These are phyloP conservation scores for Neurospora sp. DNA, from an alignment of 495 filamentous ascomycete genomes.

Conservation along the genomic window DNA sequence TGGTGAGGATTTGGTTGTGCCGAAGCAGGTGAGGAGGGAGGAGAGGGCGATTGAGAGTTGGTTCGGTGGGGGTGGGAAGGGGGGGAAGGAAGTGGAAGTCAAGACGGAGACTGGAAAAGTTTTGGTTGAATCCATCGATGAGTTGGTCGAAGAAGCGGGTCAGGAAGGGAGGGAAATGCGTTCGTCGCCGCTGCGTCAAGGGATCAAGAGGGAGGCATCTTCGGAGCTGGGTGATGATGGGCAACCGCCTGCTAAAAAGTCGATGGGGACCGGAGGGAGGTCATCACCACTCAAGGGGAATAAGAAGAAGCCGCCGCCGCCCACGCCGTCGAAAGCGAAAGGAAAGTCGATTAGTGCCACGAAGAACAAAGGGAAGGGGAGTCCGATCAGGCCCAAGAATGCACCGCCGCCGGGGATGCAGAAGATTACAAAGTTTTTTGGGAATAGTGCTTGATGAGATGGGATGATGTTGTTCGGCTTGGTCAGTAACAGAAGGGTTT, in stretches of 20 bases:
- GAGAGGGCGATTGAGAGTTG: conserved; percentile 91
- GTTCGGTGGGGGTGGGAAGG: conserved; percentile 48
- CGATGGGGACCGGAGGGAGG: conserved; percentile 15
- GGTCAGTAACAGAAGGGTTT: neutral
- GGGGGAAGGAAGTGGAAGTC: conserved; percentile 10
- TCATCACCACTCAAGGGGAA: conserved; percentile 9
- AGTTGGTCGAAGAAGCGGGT: conserved; percentile 9
- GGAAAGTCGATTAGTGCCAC: conserved; percentile 36
- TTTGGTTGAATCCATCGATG: neutral
- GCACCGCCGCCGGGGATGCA: conserved; percentile 41
- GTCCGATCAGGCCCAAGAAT: conserved; percentile 15
- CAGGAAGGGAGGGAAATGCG: conserved; percentile 4
- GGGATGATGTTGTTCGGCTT: neutral
- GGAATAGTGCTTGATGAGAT: conserved; percentile 35
- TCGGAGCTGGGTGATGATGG: conserved; percentile 23
- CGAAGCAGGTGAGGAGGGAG: conserved; percentile 71
- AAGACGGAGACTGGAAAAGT: conserved; percentile 18
- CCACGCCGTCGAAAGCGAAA: neutral
- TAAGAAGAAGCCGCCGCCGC: neutral
- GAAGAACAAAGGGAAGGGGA: conserved; percentile 33
- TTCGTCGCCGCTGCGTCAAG: conserved; percentile 8
- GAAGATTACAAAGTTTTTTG: conserved; percentile 82
- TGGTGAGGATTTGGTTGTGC: conserved; percentile 70
- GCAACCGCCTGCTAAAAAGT: conserved; percentile 36
- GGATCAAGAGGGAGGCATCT: conserved; percentile 49